Evolutionary conservation across 176 grass and related monocot species (phyloP).

Genomic region (Phoenix dactylifera): DNA sequence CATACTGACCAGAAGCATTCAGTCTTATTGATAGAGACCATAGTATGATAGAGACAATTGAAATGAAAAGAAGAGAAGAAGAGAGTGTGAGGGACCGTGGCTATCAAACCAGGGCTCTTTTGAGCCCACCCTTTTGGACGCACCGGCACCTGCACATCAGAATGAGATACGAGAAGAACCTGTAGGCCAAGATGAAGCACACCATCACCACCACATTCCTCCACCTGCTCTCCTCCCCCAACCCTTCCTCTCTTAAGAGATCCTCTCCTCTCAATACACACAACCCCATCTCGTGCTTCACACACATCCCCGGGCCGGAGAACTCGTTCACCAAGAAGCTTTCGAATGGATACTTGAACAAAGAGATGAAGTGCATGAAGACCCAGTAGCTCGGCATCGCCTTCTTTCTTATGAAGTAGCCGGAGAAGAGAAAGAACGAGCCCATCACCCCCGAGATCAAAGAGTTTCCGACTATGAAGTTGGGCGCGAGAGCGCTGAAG

Average conservation of each 20-base stretch:
- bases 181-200: slow-evolving; percentile 46
- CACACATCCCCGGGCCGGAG: slow-evolving; percentile 32
- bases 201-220: slow-evolving; percentile 60
- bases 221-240: slow-evolving; percentile 52
- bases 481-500: slow-evolving; percentile 51
- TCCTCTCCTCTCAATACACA: slow-evolving; percentile 57
- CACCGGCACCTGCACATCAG: slow-evolving; percentile 42
- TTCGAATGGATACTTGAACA: slow-evolving; percentile 85
- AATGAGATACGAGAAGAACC: slow-evolving; percentile 49
- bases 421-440: slow-evolving; percentile 72
- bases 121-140: slow-evolving; percentile 38
- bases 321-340: slow-evolving; percentile 75
- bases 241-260: slow-evolving; percentile 49
- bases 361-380: slow-evolving; percentile 76
- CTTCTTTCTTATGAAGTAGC: slow-evolving; percentile 66
- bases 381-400: slow-evolving; percentile 68
- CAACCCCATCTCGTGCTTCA: slow-evolving; percentile 27
- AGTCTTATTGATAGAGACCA: too few relatives aligned
- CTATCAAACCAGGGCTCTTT: slow-evolving; percentile 13
- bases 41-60: too few relatives aligned
- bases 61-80: too few relatives aligned
- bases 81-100: too few relatives aligned
- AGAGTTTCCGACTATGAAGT: slow-evolving; percentile 70
- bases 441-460: slow-evolving; percentile 63
- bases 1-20: too few relatives aligned